A percentile compares a stretch with the other conserved stretches of the same genome.
Conservation (phyloP, 208 protist genomes). For the Herpetomonas tarakana region DNA sequence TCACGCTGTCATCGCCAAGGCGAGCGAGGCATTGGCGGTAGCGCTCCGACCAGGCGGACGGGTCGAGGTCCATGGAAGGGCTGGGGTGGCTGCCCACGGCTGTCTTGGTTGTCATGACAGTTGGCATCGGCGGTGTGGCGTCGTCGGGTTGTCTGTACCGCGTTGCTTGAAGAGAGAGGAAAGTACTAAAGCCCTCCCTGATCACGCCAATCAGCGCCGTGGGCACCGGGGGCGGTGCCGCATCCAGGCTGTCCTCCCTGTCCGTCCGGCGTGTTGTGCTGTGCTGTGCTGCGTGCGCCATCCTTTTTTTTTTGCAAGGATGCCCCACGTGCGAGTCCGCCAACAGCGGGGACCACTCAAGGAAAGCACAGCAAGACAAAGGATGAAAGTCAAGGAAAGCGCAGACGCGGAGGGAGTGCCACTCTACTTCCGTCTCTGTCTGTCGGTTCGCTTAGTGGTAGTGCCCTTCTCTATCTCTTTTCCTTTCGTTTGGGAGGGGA, state of each 20-base stretch:
- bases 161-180: slow-evolving; percentile 5
- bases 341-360: too few species aligned
- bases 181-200: slow-evolving; percentile 4
- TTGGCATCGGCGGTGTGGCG: slow-evolving; percentile 1
- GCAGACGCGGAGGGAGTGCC: too few species aligned
- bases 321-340: too few species aligned
- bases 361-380: too few species aligned
- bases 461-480: too few species aligned
- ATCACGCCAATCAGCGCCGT: slow-evolving; percentile 7
- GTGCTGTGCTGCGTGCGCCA: too few species aligned
- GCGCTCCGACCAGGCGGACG: slow-evolving; percentile 8
- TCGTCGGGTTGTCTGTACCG: slow-evolving; percentile 9
- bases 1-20: slow-evolving; percentile 21
- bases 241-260: neutral
- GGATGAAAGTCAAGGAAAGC: too few species aligned
- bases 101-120: slow-evolving; percentile 13
- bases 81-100: neutral
- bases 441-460: too few species aligned
- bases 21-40: slow-evolving; percentile 14
- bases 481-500: too few species aligned
- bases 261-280: too few species aligned
- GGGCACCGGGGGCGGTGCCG: neutral
- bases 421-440: too few species aligned
- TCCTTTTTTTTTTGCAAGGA: too few species aligned
- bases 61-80: neutral